Base-by-base conservation (phyloP, 176 grass and related monocot genomes). In the Zoysia japonica region DNA sequence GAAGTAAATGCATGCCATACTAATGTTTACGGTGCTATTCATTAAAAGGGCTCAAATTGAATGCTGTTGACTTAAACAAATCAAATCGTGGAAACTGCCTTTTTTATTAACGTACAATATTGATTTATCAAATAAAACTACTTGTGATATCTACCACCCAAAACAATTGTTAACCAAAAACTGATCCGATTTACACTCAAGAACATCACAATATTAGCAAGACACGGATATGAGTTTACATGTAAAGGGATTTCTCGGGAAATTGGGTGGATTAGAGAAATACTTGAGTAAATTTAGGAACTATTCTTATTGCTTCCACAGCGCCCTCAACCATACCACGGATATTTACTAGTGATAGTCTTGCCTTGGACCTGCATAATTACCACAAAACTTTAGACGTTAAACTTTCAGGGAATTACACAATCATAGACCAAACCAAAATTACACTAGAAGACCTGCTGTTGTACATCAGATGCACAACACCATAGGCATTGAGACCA, bases 291-390 rank as follows among this genome's bases (percentile, higher is more conserved):
- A 85, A 93, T 47, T 63, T 87, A 17, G 88, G 78, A 78, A 78
- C 78, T 79, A 95, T 88, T 79, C 64, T 83, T 84, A 72, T 84
- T 37, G 92, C 84, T 78, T 95, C 90, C 2, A 87, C 87, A 0
- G 90, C 92, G 40, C 95, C 92, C 10, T 49, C 86, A 77, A 95
- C 84, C 2, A 84, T 88, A 53, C 83, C 88, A 42, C 55, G 36
- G 47, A 69, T 60, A 72, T 93, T 70, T 6, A 82, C 90, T 19
- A 86, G 70, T 82, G 65, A 48, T n/a, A 99, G 9, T 76, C 88
- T 93, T n/a, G 84, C 96, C 79, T 78, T 81, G 20, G 90, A 94
- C 86, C 96, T 99, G 74, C 59, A 74, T 35, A 82, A 80, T 82
- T 53, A 1, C n/a, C 5, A 72, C 41, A 88, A 67, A 68, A 50